Percentiles rank a stretch among this genome's conserved stretches.
Evolutionary conservation across 1,284 basidiomycete species (phyloP).

Genomic region (Afroboletus lepidellus): DNA sequence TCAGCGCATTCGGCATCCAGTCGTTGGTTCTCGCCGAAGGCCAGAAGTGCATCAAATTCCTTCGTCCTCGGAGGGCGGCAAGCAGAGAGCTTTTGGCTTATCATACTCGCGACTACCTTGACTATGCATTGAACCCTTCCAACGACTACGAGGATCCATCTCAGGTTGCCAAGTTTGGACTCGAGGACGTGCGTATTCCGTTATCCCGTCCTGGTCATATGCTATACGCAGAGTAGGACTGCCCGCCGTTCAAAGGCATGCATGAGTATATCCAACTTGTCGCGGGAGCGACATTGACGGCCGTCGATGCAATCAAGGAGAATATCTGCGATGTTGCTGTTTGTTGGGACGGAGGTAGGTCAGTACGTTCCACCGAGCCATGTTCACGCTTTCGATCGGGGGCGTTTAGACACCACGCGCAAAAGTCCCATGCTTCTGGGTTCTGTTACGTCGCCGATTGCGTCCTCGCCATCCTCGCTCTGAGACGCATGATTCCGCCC

Average conservation of each 20-base stretch:
- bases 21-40: conserved; percentile 28
- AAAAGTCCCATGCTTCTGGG: conserved; percentile 73
- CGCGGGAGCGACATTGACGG: conserved; percentile 76
- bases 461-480: conserved; percentile 71
- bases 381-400: not conserved
- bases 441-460: conserved; percentile 95
- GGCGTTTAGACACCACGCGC: conserved; percentile 67
- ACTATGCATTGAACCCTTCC: conserved; percentile 46
- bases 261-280: conserved; percentile 67
- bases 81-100: conserved; percentile 52
- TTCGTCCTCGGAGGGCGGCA: conserved; percentile 54
- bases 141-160: conserved; percentile 18
- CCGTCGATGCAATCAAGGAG: conserved; percentile 59
- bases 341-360: conserved; percentile 85
- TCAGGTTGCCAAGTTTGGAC: conserved; percentile 48
- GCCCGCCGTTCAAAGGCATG: conserved; percentile 74
- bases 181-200: conserved; percentile 59
- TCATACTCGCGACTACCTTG: conserved; percentile 58
- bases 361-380: conserved; percentile 14
- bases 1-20: conserved; percentile 58
- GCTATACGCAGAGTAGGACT: conserved; percentile 56
- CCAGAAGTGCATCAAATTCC: conserved; percentile 38
- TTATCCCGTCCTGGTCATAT: not conserved
- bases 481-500: conserved; percentile 43
- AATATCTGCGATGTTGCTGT: conserved; percentile 64